phyloP scores from a whole-genome alignment of 352 stramenopile genomes.

The Phytophthora hibernalis region DNA sequence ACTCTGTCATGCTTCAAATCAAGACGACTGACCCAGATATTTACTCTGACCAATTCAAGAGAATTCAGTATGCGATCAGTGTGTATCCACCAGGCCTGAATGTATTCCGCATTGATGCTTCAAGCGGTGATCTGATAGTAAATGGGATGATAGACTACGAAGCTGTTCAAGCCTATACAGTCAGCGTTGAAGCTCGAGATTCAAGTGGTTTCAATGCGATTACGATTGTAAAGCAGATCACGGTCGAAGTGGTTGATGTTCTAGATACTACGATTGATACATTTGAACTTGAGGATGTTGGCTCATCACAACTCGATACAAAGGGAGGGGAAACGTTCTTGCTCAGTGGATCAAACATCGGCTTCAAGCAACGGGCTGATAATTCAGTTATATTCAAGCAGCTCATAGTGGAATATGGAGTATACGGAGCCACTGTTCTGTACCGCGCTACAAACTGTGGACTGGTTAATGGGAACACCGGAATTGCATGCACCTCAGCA shows the following conservation, averaged over 20 bases:
- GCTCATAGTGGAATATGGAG: constrained; percentile 52
- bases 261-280: constrained; percentile 32
- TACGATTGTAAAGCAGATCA: constrained; percentile 14
- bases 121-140: constrained; percentile 43
- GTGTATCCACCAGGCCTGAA: constrained; percentile 43
- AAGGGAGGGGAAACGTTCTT: constrained; percentile 45
- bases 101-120: constrained; percentile 40
- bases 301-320: constrained; percentile 35
- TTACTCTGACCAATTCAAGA: constrained; percentile 34
- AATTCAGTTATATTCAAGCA: constrained; percentile 43
- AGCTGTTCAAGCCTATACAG: constrained; percentile 46
- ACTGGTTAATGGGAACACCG: constrained; percentile 55
- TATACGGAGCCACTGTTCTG: constrained; percentile 42
- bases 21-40: constrained; percentile 50
- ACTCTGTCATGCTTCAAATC: constrained; percentile 39
- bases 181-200: constrained; percentile 50
- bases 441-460: constrained; percentile 51
- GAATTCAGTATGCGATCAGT: constrained; percentile 44
- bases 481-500: constrained; percentile 48
- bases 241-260: constrained; percentile 25
- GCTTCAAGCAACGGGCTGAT: constrained; percentile 60
- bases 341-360: constrained; percentile 58
- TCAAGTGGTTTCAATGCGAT: constrained; percentile 29
- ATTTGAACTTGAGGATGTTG: constrained; percentile 10
- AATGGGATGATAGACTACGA: constrained; percentile 53